These are phyloP conservation scores for Smithsoniella earleae DNA, from an alignment of 163 green algal species.

Conservation along the genomic window DNA sequence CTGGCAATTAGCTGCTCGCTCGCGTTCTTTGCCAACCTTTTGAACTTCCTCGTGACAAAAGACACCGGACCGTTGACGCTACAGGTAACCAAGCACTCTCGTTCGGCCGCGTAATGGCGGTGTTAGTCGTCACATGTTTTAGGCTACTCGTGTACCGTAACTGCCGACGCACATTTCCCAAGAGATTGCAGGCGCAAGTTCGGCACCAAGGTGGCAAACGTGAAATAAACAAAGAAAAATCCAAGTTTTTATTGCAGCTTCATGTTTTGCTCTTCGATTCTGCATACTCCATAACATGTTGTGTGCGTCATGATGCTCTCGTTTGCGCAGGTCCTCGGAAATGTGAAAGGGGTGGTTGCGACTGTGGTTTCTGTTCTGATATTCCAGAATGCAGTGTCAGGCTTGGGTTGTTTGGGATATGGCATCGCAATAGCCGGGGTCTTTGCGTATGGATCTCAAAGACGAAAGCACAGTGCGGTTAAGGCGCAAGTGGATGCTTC, in stretches of 20 bases:
- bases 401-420: not conserved
- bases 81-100: slow-evolving; percentile 50
- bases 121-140: no score
- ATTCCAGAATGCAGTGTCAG: slow-evolving; percentile 62
- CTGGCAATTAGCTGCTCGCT: slow-evolving; percentile 73
- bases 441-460: not conserved
- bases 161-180: no score
- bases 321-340: slow-evolving; percentile 77
- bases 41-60: slow-evolving; percentile 96
- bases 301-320: not conserved
- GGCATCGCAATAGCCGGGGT: slow-evolving; percentile 17
- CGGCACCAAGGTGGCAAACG: no score
- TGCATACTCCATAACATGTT: no score
- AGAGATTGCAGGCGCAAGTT: no score
- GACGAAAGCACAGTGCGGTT: no score
- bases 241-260: no score
- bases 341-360: slow-evolving; percentile 91
- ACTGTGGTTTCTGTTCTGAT: slow-evolving; percentile 71
- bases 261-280: no score
- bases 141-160: no score
- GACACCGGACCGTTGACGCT: slow-evolving; percentile 88
- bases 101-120: no score
- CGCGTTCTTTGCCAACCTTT: slow-evolving; percentile 93
- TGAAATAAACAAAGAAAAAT: no score
- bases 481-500: no score